Base-by-base conservation (phyloP, 2,329 filamentous ascomycete genomes). In the Alternaria brassicicola region DNA sequence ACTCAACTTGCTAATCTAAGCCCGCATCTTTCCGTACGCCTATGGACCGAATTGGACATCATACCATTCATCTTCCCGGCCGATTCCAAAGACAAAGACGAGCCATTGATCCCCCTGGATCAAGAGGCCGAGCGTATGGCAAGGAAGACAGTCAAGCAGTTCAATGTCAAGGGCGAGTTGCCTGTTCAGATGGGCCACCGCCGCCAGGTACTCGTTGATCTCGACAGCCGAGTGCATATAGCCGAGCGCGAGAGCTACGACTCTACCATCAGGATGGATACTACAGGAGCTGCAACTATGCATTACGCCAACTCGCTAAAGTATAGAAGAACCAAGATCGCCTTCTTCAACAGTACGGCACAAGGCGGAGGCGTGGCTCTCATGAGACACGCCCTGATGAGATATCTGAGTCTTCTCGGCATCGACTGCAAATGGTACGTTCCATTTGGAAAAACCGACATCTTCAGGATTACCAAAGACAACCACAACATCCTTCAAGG, bases 401-500 rank as follows among this genome's bases (percentile, higher is more conserved):
- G 91, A 51, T 90, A 93, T 69, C 84, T 89, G 25, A 84, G 86
- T 54, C 79, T 87, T 3, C 72, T 91, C 42, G 88, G 85, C 1
- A 86, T 92, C 1, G 84, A 93, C 61, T 81, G 90, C 66, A 87
- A 84, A 55, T 95, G 91, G 91, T 86, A 84, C 60, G 91, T 94
- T 1, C 91, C 91, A 6, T 92, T 39, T 17, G 92, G 74, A 90
- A 91, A 21, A 88, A 90, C 90, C 3, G 88, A 89, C 15, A 87
- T 94, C 10, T 95, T 95, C 77, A 84, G 90, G 49, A 89, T 92
- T 76, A 95, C 91, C 65, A 95, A 95, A 79, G 93, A 89, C 65
- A 90, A 93, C 67, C 91, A 95, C 84, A 95, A 95, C 77, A 93
- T 94, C 63, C 86, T 95, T 3, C 91, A 95, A 78, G 91, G 91